These are phyloP conservation scores for Oleoguttula mirabilis DNA, from an alignment of 495 filamentous ascomycete genomes.

Conservation along the genomic window DNA sequence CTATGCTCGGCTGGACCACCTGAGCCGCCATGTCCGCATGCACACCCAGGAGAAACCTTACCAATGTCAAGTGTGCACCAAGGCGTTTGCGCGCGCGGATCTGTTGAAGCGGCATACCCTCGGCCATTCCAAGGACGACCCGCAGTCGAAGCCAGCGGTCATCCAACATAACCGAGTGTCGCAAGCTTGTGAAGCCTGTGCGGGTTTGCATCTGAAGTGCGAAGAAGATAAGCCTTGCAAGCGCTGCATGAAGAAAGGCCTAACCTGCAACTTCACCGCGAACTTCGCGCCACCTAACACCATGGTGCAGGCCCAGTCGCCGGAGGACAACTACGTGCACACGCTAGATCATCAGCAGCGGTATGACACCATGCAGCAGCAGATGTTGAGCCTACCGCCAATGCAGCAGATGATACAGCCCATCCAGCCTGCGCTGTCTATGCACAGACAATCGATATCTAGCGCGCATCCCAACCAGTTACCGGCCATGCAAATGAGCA, in stretches of 20 bases:
- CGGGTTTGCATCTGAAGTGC: constrained; percentile 25
- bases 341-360: constrained; percentile 11
- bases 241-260: constrained; percentile 24
- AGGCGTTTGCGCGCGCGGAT: constrained; percentile 25
- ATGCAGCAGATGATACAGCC: constrained; percentile 15
- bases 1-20: constrained; percentile 24
- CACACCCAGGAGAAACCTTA: constrained; percentile 28
- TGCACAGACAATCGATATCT: constrained; percentile 15
- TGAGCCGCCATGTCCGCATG: constrained; percentile 26
- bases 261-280: constrained; percentile 19
- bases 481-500: constrained; percentile 10
- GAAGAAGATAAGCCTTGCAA: constrained; percentile 28
- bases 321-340: constrained; percentile 2
- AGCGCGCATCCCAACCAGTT: constrained; percentile 2
- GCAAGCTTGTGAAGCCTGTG: constrained; percentile 28
- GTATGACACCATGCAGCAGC: constrained; percentile 10
- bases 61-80: constrained; percentile 24
- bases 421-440: constrained; percentile 6
- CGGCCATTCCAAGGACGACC: constrained; percentile 19
- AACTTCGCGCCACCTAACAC: not conserved
- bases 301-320: constrained; percentile 9
- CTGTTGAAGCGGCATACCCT: constrained; percentile 25
- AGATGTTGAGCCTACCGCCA: constrained; percentile 8
- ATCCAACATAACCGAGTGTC: constrained; percentile 19
- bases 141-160: constrained; percentile 10